These are phyloP conservation scores for Sporothrix variecibatus DNA, from an alignment of 2,329 filamentous ascomycete genomes.

Conservation along the genomic window DNA sequence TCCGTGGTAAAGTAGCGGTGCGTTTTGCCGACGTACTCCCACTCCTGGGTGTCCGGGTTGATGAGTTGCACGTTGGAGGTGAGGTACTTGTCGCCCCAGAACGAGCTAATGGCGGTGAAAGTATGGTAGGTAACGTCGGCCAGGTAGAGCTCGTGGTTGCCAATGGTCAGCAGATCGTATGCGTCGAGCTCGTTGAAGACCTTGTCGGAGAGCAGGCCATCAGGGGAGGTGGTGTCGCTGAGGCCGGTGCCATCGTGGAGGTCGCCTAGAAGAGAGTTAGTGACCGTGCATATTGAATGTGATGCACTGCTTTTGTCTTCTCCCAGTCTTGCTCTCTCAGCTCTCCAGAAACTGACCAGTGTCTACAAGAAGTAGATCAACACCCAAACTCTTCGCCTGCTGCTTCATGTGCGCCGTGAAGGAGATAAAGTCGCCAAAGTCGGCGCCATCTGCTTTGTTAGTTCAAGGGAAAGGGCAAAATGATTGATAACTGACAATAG, in stretches of 20 bases:
- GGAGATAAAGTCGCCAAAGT: constrained; percentile 66
- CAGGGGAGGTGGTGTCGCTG: constrained; percentile 60
- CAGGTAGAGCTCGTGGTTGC: constrained; percentile 68
- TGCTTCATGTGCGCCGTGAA: constrained; percentile 62
- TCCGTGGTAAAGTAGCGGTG: constrained; percentile 49
- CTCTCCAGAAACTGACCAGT: constrained; percentile 46
- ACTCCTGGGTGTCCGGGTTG: constrained; percentile 43
- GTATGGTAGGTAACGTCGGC: constrained; percentile 63
- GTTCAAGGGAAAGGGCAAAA: background rate
- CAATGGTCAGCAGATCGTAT: constrained; percentile 49
- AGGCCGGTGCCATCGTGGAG: constrained; percentile 67
- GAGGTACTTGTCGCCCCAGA: constrained; percentile 52
- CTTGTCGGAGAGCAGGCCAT: constrained; percentile 56
- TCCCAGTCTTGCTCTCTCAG: constrained; percentile 26
- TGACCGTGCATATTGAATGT: background rate
- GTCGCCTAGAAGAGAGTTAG: constrained; percentile 43
- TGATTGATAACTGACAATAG: background rate
- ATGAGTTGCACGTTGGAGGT: constrained; percentile 50
- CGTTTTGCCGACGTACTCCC: constrained; percentile 47
- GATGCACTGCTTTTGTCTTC: background rate
- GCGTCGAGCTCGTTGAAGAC: constrained; percentile 44
- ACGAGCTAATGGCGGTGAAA: constrained; percentile 59
- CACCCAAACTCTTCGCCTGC: constrained; percentile 56
- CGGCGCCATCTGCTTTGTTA: constrained; percentile 50
- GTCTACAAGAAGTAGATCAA: constrained; percentile 62